Evolutionary conservation across 768 basidiomycete species (phyloP), one percentile per base, ranked within the genome.

Genomic region (Terana coerulea): DNA sequence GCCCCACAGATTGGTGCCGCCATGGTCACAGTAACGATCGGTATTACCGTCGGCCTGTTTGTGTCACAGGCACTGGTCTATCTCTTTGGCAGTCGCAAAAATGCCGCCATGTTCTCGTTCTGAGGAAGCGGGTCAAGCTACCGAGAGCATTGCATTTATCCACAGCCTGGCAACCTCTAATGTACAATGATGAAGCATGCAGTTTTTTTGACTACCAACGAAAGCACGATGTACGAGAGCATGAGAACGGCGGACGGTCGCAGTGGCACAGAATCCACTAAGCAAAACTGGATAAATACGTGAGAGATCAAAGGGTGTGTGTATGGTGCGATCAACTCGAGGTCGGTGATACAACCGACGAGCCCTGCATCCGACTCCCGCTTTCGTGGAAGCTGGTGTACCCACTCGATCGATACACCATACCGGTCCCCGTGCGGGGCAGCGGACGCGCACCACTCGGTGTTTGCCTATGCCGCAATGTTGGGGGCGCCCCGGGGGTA

Each of bases 1-100:
- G 85, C 84, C 21, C 89, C 92, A 55, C 89, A 91, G 57, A 88
- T 92, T 47, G 87, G 91, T 55, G 82, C 84, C 29, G 86, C 91
- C 7, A 91, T 91, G 87, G 88, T 90, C 54, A 80, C 85, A n/a
- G 91, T 93, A 42, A 87, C 89, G 0, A 90, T 93, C 51, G 91
- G 91, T 25, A 92, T 94, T 59, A 93, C 90, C 0, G 89, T 92
- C 44, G 90, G 91, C 15, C 67, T 94, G 37, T 93, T 92, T 71
- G 89, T 88, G 78, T 91, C 88, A 58, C 88, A 90, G 63, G 84
- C 89, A 10, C 67, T 94, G 36, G 88, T 94, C 14, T 94, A 93
- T 62, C 86, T 85, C 59, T 93, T 94, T 60, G 91, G 91, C 7
- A 75, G 79, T 7, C 77, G 86, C 53, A 94, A 94, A 73, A 86